Conservation (phyloP, 805 yeast species). For the Pichia sporocuriosa region DNA sequence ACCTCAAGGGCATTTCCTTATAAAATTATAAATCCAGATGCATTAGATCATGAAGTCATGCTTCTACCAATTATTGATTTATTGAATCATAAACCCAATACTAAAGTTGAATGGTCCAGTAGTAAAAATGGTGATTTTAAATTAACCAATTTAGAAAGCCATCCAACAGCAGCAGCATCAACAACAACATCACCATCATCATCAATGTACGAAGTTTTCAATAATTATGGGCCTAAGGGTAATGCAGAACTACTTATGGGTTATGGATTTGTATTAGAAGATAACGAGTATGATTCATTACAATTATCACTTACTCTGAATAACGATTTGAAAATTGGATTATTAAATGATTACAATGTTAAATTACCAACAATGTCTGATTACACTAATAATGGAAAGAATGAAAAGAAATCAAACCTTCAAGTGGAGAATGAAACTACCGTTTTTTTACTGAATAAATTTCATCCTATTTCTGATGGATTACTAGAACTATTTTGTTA, state of each 20-base stretch:
- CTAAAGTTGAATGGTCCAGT: conserved; percentile 58
- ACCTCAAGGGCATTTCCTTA: conserved; percentile 81
- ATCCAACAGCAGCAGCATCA: no score
- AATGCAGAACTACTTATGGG: conserved; percentile 76
- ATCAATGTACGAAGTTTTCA: conserved; percentile 44
- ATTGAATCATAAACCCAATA: conserved; percentile 60
- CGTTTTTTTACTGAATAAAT: conserved; percentile 24
- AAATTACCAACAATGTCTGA: conserved; percentile 23
- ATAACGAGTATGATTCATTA: conserved; percentile 51
- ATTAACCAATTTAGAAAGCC: neutral
- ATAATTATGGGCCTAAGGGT: conserved; percentile 84
- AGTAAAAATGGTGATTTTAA: conserved; percentile 15
- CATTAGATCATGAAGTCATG: conserved; percentile 35
- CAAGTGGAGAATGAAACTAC: conserved; percentile 2
- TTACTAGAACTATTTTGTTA: conserved; percentile 48
- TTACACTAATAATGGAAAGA: conserved; percentile 22
- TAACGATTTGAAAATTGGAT: neutral
- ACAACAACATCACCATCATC: no score
- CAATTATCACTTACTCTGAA: conserved; percentile 48
- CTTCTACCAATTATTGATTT: conserved; percentile 74
- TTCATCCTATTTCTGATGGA: conserved; percentile 35
- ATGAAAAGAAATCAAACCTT: neutral
- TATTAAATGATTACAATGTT: conserved; percentile 17
- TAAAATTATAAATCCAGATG: conserved; percentile 36
- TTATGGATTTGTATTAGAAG: conserved; percentile 67